Base-by-base conservation (phyloP, 441 rosid species). In the Kokia cookei region DNA sequence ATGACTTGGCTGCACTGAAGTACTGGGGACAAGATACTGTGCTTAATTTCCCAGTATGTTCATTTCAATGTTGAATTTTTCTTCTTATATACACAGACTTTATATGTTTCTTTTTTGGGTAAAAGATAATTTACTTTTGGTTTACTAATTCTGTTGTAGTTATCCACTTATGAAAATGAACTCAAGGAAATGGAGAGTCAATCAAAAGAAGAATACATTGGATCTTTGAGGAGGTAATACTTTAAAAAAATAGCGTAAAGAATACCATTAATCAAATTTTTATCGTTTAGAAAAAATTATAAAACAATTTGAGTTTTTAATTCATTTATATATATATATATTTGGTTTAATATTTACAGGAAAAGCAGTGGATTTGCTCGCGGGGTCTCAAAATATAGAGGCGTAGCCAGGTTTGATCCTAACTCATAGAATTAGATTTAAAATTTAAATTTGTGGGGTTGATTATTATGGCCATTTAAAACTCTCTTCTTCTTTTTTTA, bases 281-380 rank as follows among this genome's bases (percentile, higher is more conserved):
- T 22, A 43, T 42, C 2, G 8, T 4, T 4, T 13, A 12, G 3
- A 66, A 24, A 45, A 22, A 2, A 47, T 7, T 29, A 29, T 29
- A 4, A 0, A 63, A 17, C 40, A 0, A 40, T 65, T 60, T 13
- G 65, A 60, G 0, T 62, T 62, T 32, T 15, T 7, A 29, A 32
- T 35, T 15, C 45, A 62, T n/a, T 1, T 13, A 29, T 43, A 43
- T 7, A 43, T 43, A 11, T 15, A 19, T 19, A 19, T 19, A 19
- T 22, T 27, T 2, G 24, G 11, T 27, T 15, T 48, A 35, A 2
- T 53, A 53, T 19, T 35, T 50, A 48, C 78, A 94, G 96, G 73
- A 94, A 93, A 85, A 94, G 98, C 78, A 94, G 93, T 77, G 97
- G 97, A 26, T 94, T 94, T 78, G 93, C 97, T 72, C 92, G 96